A percentile compares a stretch with the other conserved stretches of the same genome.
Evolutionary conservation across 176 grass and related monocot species (phyloP).

Genomic region (Saccharum officinarum): DNA sequence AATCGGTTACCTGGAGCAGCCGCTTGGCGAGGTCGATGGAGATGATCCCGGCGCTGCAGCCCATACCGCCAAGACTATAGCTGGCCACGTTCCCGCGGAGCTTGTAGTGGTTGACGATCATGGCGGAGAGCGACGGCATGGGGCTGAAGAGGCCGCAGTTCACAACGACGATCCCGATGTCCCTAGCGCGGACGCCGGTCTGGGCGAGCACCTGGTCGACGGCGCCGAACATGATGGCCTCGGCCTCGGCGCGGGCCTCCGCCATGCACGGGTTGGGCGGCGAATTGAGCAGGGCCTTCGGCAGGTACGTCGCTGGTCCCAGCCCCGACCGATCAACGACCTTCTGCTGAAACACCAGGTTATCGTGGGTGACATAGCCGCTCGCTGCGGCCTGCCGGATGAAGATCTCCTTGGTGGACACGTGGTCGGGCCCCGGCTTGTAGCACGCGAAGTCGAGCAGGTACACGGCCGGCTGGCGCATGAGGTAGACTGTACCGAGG

Average conservation of each 20-base stretch:
- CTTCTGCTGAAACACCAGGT: conserved; percentile 78
- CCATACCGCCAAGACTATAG: conserved; percentile 94
- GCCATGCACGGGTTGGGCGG: conserved; percentile 91
- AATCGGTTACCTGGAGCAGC: conserved; percentile 61
- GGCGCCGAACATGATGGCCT: conserved; percentile 90
- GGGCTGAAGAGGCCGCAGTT: conserved; percentile 90
- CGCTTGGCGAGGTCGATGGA: conserved; percentile 94
- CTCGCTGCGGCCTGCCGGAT: conserved; percentile 36
- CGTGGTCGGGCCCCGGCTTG: conserved; percentile 12
- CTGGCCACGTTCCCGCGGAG: conserved; percentile 69
- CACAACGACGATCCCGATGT: conserved; percentile 73
- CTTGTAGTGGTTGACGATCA: conserved; percentile 89
- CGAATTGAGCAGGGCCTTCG: conserved; percentile 52
- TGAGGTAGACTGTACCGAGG: neutral
- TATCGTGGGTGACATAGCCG: conserved; percentile 59
- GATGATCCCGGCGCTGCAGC: conserved; percentile 85
- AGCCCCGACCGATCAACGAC: conserved; percentile 78
- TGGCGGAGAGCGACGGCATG: conserved; percentile 81
- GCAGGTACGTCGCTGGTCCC: conserved; percentile 69
- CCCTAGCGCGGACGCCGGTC: conserved; percentile 50
- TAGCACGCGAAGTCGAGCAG: conserved; percentile 43
- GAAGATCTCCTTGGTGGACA: conserved; percentile 68
- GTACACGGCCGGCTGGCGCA: conserved; percentile 31
- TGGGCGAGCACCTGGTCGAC: conserved; percentile 66
- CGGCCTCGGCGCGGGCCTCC: conserved; percentile 79